These are phyloP conservation scores for Macrolepiota albuminosa DNA, from an alignment of 768 basidiomycete genomes.

Conservation along the genomic window DNA sequence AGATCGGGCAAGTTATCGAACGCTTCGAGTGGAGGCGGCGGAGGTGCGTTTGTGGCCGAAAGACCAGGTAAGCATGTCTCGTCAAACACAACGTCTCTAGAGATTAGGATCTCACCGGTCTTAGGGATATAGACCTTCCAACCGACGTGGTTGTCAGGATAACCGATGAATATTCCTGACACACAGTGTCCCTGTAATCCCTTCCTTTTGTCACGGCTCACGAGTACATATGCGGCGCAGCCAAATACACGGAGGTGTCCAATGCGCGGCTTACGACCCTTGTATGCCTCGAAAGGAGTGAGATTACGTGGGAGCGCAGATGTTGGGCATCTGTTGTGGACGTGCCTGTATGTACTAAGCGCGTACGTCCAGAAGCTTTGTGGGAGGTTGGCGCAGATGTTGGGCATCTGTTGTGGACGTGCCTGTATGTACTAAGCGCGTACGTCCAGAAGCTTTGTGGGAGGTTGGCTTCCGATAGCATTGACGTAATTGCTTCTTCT, in stretches of 20 bases:
- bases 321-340: not conserved
- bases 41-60: not conserved
- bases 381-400: not conserved
- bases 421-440: not conserved
- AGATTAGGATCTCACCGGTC: slow-evolving; percentile 16
- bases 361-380: slow-evolving; percentile 3
- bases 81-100: slow-evolving; percentile 24
- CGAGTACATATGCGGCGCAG: slow-evolving; percentile 27
- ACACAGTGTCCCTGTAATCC: slow-evolving; percentile 17
- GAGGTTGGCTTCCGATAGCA: slow-evolving; percentile 2
- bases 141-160: slow-evolving; percentile 17
- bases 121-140: slow-evolving; percentile 24
- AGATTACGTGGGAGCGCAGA: not conserved
- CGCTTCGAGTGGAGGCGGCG: too few relatives aligned
- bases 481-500: slow-evolving; percentile 19
- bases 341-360: not conserved
- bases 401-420: slow-evolving; percentile 1
- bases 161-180: slow-evolving; percentile 27
- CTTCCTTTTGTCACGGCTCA: slow-evolving; percentile 24
- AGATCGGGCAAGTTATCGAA: too few relatives aligned
- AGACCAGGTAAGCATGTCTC: slow-evolving; percentile 22
- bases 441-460: slow-evolving; percentile 4
- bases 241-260: slow-evolving; percentile 27
- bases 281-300: not conserved
- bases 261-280: not conserved